Evolutionary conservation across 2,329 filamentous ascomycete species (phyloP), one percentile per base, ranked within the genome.

Genomic region (Fusarium beomiforme): DNA sequence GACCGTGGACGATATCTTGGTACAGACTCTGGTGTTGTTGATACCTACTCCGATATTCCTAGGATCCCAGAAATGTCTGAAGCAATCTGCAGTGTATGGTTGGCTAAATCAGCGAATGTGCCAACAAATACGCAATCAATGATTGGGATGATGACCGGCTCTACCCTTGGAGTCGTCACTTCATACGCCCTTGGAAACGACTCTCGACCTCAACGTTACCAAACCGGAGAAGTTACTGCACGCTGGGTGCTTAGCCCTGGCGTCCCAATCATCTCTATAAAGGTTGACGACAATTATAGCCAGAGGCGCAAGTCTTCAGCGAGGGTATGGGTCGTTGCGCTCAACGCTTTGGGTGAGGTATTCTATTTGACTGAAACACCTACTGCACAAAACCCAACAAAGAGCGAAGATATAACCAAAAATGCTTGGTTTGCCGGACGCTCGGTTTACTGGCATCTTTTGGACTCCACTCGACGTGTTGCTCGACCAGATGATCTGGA

Each of bases 321-420:
- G 16, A 90, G 95, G 31, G 88, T 96, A 16, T 98, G 94, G 94
- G 94, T 93, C n/a, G 91, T 95, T 43, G 93, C 90, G n/a, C 82
- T 99, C 56, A 99, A 99, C 78, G 95, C 96, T 1, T 85, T 99
- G 12, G 96, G 96, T 3, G 96, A 99, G 79, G 85, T 97, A 0
- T 98, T 92, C 79, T 97, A 95, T 74, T 84, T 98, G 3, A 92
- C 88, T 3, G 90, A 93, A 51, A 85, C 91, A 10, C 94, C 93
- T 37, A 83, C 87, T 23, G 84, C 87, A 11, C 74, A 84, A 8
- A 83, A 85, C 34, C 85, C 86, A 60, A 80, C 80, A 37, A 86
- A 83, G 69, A 79, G 82, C 5, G 85, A 91, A 37, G 86, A 92
- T 60, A 77, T 86, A 19, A 88, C 91, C 65, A 89, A 87, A 67